A percentile compares a stretch with the other conserved stretches of the same genome.
Conservation (phyloP, 257 asterid genomes). For the Solanum pinnatisectum region DNA sequence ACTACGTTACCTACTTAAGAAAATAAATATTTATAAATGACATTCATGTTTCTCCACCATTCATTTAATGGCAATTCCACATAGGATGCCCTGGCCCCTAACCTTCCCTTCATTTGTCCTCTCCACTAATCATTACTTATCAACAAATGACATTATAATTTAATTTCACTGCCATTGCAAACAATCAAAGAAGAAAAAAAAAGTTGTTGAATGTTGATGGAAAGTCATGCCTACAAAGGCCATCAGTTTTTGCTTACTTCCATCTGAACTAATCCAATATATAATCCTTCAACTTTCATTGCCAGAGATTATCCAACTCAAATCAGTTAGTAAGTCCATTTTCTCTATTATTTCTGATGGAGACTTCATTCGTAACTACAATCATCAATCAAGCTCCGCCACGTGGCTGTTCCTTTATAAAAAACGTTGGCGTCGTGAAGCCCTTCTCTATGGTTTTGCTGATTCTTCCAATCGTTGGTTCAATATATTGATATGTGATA, state of each 20-base stretch:
- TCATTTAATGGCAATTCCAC: conserved; percentile 8
- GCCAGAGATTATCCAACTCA: conserved; percentile 26
- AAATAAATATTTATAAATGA: background rate
- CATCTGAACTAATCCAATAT: conserved; percentile 28
- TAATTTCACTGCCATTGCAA: too few species aligned
- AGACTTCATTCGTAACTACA: conserved; percentile 25
- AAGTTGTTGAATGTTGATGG: conserved; percentile 12
- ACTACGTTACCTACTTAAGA: background rate
- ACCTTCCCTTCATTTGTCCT: conserved; percentile 9
- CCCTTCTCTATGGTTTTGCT: conserved; percentile 27
- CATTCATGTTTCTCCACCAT: conserved; percentile 16
- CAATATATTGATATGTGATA: conserved; percentile 15
- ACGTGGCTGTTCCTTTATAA: conserved; percentile 32
- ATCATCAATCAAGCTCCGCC: conserved; percentile 14
- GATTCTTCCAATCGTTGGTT: conserved; percentile 23
- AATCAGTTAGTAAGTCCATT: conserved; percentile 20
- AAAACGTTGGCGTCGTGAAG: conserved; percentile 30
- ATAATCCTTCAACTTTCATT: conserved; percentile 28
- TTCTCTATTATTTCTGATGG: conserved; percentile 17
- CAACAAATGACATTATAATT: background rate
- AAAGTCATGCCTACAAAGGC: conserved; percentile 16
- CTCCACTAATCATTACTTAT: background rate
- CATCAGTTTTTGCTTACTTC: conserved; percentile 34
- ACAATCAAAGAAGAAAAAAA: too few species aligned
- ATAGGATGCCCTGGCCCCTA: conserved; percentile 8